Evolutionary conservation across 2,329 filamentous ascomycete genomes (phyloP), one percentile per base, ranked within the genome.

Genomic region (Didymella lethalis): DNA sequence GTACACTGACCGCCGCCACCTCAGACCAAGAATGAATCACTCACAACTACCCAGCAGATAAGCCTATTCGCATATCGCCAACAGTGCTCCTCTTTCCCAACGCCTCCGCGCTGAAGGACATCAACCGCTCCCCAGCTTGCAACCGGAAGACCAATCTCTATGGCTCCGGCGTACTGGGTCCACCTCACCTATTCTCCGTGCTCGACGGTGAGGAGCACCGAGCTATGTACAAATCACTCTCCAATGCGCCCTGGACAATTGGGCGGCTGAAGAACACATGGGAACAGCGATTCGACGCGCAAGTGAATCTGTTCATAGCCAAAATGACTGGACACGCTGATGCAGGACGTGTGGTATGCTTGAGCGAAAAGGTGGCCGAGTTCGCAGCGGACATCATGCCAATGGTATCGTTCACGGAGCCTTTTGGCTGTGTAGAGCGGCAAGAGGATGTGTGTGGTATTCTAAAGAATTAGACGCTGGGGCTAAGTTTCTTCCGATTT

Each of bases 381-480:
- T 80, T 79, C 58, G 77, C 78, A 2, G 76, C 77, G 4, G 79
- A 81, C 46, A 74, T 79, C 40, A 77, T 81, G 72, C 76, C 74
- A 7, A 75, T 77, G 69, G 68, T 80, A 8, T 71, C 70, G 2
- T 80, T 81, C 57, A 68, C 64, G 4, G 46, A 72, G 3, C 67
- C 77, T 3, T 80, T 77, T 68, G 78, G 78, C 0, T 77, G 77
- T 50, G 74, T 80, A 14, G 54, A 69, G 59, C 77, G 78, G 45
- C 70, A 75, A 54, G 70, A 75, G 25, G 78, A 80, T 62, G 77
- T 79, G 57, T 71, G 74, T 26, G 59, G 63, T 14, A 69, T 80
- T 20, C 63, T 80, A 12, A 53, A 48, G 11, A 75, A 75, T 47
- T 80, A 75, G 74, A 74, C 77, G n/a, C 65, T 74, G 14, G 74